These are phyloP conservation scores for Scytalidium lignicola DNA, from an alignment of 2,329 filamentous ascomycete species.

Conservation along the genomic window DNA sequence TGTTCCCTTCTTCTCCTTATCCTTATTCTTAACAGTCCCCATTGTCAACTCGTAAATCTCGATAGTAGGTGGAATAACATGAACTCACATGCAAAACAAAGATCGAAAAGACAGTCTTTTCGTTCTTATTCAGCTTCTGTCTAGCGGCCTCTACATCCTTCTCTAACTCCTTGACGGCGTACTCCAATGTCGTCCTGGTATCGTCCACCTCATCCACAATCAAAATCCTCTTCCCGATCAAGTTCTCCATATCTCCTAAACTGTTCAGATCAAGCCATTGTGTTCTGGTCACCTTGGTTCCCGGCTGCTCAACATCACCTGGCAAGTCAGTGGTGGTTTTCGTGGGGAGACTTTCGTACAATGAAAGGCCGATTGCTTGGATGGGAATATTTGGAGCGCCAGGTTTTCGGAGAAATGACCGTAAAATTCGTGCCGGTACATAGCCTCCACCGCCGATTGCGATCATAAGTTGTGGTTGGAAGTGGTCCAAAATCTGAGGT, in stretches of 20 bases:
- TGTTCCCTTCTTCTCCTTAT: constrained; percentile 89
- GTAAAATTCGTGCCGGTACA: constrained; percentile 91
- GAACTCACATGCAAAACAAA: constrained; percentile 80
- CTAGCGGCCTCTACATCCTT: constrained; percentile 88
- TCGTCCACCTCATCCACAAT: constrained; percentile 97
- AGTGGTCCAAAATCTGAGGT: constrained; percentile 71
- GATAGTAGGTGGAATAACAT: not conserved
- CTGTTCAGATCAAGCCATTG: constrained; percentile 94
- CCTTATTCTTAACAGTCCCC: constrained; percentile 68
- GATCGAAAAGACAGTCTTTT: constrained; percentile 86
- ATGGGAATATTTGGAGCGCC: constrained; percentile 94
- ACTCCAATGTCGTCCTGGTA: constrained; percentile 89
- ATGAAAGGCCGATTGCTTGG: constrained; percentile 94
- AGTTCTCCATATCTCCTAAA: constrained; percentile 76
- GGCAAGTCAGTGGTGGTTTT: constrained; percentile 43
- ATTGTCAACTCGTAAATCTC: not conserved
- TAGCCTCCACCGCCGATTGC: constrained; percentile 97
- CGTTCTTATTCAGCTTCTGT: constrained; percentile 64
- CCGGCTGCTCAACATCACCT: constrained; percentile 58
- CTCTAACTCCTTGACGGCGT: constrained; percentile 85
- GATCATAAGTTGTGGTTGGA: constrained; percentile 94
- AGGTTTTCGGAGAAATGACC: constrained; percentile 90
- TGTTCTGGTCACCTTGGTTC: constrained; percentile 92
- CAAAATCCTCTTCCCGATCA: constrained; percentile 85
- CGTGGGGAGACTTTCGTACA: constrained; percentile 77